Base-by-base conservation (phyloP, 2,329 filamentous ascomycete genomes). In the Blumeria graminis region DNA sequence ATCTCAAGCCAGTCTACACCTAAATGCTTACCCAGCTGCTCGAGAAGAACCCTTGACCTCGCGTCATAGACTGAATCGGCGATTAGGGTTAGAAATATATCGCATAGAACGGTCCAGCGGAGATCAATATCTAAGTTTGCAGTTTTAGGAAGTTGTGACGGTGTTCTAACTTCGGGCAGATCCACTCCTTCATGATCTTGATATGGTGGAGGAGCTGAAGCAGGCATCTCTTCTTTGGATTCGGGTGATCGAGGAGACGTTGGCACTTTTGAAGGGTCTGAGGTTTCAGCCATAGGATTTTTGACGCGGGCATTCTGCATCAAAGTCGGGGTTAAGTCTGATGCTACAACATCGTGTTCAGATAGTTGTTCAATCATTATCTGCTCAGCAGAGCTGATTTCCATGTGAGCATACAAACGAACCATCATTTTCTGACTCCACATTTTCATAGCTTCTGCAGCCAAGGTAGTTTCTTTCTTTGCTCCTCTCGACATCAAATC, bases 351-450 rank as follows among this genome's bases (percentile, higher is more conserved):
- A 4, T 90, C 92, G 69, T 98, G 92, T 57, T 92, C 85, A 11
- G 86, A 83, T 58, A 98, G 74, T 69, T 98, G 92, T 70, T 98
- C 92, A 62, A 98, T 95, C 92, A 98, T 98, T 68, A 98, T 74
- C 71, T 98, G 92, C 69, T 98, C 92, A 13, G 78, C 82, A 22
- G 82, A 74, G 65, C 82, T 88, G 64, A 98, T 93, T 58, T 98
- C 92, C 92, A 98, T 98, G 69, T 98, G 92, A 11, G 80, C 73
- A 68, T 96, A 98, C 11, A 98, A 68, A 28, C 90, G 80, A 58
- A 95, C 80, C 89, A 98, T 98, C 76, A 94, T 94, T 71, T 93
- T 93, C 68, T 98, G 92, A 57, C 85, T 81, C 90, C 90, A 98
- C 84, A 95, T 95, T 68, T 84, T 84, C 71, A 86, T 82, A 38